Evolutionary conservation across 139 green algal species (phyloP).

Genomic region (Chlamydomonas sp.): DNA sequence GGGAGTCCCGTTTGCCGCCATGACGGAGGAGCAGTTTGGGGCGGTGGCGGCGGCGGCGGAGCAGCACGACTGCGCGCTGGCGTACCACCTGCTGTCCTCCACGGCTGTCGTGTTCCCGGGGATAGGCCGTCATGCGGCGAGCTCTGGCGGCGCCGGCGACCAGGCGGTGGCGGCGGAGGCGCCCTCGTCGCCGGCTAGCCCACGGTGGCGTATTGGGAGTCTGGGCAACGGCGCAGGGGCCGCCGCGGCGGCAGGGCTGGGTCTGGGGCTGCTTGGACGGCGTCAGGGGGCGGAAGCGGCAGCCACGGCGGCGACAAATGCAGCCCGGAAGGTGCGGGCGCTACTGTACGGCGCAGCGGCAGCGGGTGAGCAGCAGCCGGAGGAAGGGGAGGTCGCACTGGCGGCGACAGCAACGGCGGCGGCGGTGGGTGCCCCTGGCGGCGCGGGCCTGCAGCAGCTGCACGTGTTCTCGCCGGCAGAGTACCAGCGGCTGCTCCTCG

Average conservation of each 20-base stretch:
- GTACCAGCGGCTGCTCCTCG: slow-evolving; percentile 17
- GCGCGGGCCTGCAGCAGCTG: background rate
- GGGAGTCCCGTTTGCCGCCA: slow-evolving; percentile 12
- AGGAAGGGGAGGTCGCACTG: no score
- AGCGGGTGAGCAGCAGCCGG: no score
- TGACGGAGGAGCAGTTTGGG: background rate
- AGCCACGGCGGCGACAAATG: no score
- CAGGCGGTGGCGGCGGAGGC: background rate
- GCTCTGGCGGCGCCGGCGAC: background rate
- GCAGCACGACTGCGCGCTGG: slow-evolving; percentile 1
- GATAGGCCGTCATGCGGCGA: slow-evolving; percentile 16
- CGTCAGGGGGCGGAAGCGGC: no score
- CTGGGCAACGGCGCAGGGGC: background rate
- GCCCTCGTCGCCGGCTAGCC: background rate
- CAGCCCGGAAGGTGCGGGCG: no score
- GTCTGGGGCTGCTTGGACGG: no score
- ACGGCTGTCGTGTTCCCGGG: slow-evolving; percentile 4
- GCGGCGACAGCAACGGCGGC: background rate
- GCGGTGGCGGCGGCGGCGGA: slow-evolving; percentile 17
- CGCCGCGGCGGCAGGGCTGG: background rate
- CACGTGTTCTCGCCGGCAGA: slow-evolving; percentile 23
- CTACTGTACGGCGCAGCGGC: no score
- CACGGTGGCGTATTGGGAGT: background rate
- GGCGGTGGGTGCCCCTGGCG: background rate
- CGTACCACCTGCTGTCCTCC: background rate